Evolutionary conservation across 1,284 basidiomycete species (phyloP).

Genomic region (Heterobasidion occidentale): DNA sequence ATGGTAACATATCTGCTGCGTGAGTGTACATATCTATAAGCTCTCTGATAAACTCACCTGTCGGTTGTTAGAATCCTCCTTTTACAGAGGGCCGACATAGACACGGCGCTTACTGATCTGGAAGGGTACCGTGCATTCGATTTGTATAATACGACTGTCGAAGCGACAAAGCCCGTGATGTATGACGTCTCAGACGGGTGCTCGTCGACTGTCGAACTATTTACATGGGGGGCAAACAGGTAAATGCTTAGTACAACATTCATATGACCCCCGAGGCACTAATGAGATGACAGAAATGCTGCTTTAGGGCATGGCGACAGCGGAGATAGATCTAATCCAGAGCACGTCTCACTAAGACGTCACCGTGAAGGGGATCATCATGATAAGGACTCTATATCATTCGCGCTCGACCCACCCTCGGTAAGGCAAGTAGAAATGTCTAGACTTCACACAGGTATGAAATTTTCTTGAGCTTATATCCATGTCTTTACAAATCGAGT

Average conservation of each 20-base stretch:
- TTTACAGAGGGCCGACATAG: conserved; percentile 68
- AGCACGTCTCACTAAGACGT: conserved; percentile 59
- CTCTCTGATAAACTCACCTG: neutral
- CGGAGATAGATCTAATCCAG: conserved; percentile 75
- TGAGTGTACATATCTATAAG: conserved; percentile 24
- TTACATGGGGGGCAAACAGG: conserved; percentile 85
- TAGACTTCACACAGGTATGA: conserved; percentile 65
- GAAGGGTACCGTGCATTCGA: conserved; percentile 95
- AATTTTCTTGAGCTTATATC: neutral
- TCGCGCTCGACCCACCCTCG: conserved; percentile 50
- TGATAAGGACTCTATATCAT: conserved; percentile 6
- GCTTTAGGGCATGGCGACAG: conserved; percentile 79
- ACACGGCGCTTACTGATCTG: conserved; percentile 71
- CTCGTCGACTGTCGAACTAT: conserved; percentile 52
- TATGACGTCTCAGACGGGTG: conserved; percentile 12
- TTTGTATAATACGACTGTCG: conserved; percentile 86
- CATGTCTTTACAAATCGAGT: neutral
- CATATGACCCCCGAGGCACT: neutral
- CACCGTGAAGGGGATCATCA: conserved; percentile 14
- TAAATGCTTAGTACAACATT: neutral
- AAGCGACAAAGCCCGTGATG: conserved; percentile 56
- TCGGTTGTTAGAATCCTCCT: conserved; percentile 51
- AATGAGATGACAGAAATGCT: conserved; percentile 53
- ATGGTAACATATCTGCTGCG: conserved; percentile 78
- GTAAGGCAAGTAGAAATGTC: conserved; percentile 73